These are phyloP conservation scores for Reutealis trisperma DNA, from an alignment of 345 rosid genomes.

Conservation along the genomic window DNA sequence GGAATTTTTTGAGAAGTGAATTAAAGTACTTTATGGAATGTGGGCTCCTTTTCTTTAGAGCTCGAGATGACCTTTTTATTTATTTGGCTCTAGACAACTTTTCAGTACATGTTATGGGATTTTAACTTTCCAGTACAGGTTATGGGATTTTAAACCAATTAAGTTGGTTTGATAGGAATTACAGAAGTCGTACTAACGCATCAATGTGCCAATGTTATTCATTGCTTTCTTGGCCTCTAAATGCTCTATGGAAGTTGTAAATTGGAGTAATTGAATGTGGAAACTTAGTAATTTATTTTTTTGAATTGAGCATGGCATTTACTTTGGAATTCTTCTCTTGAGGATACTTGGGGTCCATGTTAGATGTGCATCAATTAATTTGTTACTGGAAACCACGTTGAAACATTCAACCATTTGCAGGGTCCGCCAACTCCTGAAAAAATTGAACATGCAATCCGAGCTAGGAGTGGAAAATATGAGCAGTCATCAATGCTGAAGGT, in stretches of 20 bases:
- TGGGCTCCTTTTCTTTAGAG: constrained; percentile 13
- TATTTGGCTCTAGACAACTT: constrained; percentile 3
- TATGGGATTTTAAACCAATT: constrained; percentile 8
- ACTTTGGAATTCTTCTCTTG: neutral
- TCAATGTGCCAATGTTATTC: neutral
- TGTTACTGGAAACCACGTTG: neutral
- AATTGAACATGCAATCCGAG: constrained; percentile 51
- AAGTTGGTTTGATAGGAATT: neutral
- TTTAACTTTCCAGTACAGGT: constrained; percentile 15
- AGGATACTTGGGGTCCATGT: neutral
- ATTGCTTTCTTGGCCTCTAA: neutral
- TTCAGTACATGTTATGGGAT: constrained; percentile 9
- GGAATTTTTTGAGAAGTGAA: neutral
- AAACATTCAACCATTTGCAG: constrained; percentile 32
- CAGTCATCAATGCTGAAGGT: constrained; percentile 65
- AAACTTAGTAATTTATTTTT: neutral
- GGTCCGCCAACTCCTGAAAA: constrained; percentile 91
- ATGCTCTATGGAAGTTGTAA: neutral
- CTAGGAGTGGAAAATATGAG: constrained; percentile 49
- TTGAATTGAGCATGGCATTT: neutral
- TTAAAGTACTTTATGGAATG: neutral
- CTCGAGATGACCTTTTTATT: neutral
- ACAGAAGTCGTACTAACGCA: constrained; percentile 7
- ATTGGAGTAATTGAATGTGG: neutral
- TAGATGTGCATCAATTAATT: neutral